These are phyloP conservation scores for Tuctoria greenei DNA, from an alignment of 176 grass and related monocot species.

Conservation along the genomic window DNA sequence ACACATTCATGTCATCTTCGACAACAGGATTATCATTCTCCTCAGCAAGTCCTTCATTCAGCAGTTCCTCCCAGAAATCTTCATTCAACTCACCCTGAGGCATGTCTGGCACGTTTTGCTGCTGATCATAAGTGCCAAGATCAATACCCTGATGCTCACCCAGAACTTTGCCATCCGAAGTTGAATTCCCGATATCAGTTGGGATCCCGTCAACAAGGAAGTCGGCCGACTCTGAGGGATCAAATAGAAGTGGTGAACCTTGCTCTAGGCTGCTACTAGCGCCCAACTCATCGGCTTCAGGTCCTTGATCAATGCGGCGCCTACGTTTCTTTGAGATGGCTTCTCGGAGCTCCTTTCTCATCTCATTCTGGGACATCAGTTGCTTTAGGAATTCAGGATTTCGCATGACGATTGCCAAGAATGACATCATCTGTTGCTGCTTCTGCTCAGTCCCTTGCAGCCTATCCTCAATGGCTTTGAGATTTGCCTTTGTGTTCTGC, in stretches of 20 bases:
- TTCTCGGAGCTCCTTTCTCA: constrained; percentile 74
- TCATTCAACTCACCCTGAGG: constrained; percentile 51
- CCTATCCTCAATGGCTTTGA: constrained; percentile 85
- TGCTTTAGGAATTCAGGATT: constrained; percentile 78
- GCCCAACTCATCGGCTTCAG: constrained; percentile 44
- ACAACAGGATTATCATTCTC: constrained; percentile 36
- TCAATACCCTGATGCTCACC: constrained; percentile 11
- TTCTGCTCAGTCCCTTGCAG: constrained; percentile 77
- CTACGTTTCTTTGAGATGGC: constrained; percentile 87
- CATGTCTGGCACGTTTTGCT: constrained; percentile 21
- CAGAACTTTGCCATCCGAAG: not conserved
- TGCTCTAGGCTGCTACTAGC: constrained; percentile 45
- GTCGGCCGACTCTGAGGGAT: constrained; percentile 30
- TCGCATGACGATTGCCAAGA: constrained; percentile 70
- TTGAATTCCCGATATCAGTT: constrained; percentile 14
- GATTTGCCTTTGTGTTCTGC: constrained; percentile 64
- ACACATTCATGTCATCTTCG: constrained; percentile 47
- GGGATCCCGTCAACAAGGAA: constrained; percentile 38
- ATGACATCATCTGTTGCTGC: constrained; percentile 81
- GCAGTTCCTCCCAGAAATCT: constrained; percentile 78
- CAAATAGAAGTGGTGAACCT: constrained; percentile 32
- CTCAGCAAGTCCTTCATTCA: constrained; percentile 49
- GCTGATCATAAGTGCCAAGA: constrained; percentile 13
- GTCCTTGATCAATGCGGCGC: constrained; percentile 55
- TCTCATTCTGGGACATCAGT: constrained; percentile 61